Conservation (phyloP, 176 grass and related monocot genomes). For the Lolium multiflorum region DNA sequence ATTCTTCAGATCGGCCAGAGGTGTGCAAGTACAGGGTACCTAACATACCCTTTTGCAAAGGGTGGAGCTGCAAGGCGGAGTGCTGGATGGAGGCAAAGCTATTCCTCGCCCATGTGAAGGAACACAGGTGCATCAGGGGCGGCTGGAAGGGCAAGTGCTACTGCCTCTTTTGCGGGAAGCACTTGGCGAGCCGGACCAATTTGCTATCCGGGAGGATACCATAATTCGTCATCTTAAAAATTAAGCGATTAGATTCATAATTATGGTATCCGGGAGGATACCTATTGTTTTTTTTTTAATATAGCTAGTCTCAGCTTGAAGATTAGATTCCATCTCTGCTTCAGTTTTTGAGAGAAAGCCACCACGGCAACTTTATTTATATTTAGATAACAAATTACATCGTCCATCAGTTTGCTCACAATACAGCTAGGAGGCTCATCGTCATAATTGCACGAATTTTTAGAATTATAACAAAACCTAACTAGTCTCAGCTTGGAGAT, state of each 20-base stretch:
- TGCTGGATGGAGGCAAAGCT: conserved; percentile 36
- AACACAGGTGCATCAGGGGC: conserved; percentile 17
- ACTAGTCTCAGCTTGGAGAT: neutral
- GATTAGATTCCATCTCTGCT: neutral
- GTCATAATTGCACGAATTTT: no score
- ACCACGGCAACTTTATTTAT: no score
- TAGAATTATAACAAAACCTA: neutral
- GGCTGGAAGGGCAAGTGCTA: conserved; percentile 6
- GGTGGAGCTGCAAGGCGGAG: conserved; percentile 38
- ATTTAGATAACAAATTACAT: no score
- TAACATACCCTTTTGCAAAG: conserved; percentile 23
- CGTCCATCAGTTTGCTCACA: no score
- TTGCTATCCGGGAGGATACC: neutral
- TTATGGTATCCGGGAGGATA: no score
- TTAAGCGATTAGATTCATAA: no score
- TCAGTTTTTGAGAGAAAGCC: no score
- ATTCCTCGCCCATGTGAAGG: neutral
- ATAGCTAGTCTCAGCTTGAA: neutral
- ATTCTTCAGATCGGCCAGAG: neutral
- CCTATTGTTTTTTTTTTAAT: neutral
- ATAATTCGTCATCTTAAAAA: neutral
- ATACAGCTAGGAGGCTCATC: no score
- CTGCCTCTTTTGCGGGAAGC: conserved; percentile 9
- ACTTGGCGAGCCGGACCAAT: neutral
- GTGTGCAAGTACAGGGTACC: conserved; percentile 4